Base-by-base conservation (phyloP, 2,329 filamentous ascomycete species). In the Mycosphaerella arachidis region DNA sequence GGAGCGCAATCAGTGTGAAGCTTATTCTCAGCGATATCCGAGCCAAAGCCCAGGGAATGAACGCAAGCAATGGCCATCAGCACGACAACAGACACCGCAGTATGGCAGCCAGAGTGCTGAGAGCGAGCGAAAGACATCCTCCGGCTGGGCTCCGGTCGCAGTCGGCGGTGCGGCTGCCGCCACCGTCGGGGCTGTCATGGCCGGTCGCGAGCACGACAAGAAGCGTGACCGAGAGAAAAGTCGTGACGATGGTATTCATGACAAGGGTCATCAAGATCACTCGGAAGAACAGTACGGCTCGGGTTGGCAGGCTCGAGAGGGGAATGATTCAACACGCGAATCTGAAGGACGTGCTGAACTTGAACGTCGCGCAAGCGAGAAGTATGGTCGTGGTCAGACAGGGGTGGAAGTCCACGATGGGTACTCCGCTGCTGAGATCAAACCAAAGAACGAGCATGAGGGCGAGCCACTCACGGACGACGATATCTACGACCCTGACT, bases 401-500 rank as follows among this genome's bases (percentile, higher is more conserved):
- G 60, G 45, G 10, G 60, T 63, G 18, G 63, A 65, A 30, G 24
- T 60, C 13, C 59, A 57, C 33, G 50, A 61, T 51, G 63, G 59
- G 12, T 66, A 66, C 52, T 59, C 61, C 45, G 59, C 63, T 8
- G 54, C 58, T 6, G 65, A 71, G 45, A 68, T 72, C 57, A 65
- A 62, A 46, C 72, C 74, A 1, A 63, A 64, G 37, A 66, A 68
- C 16, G 71, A 72, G 50, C 70, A 73, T 24, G 69, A 69, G 31
- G 73, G 76, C 20, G 70, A 72, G 31, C 71, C 72, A 6, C 67
- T 77, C 29, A 74, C 73, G 57, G 77, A 80, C 51, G 78, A 80
- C 13, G 77, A 79, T 16, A 73, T 80, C 37, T 78, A 76, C 64
- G 74, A 80, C 48, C 77, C 74, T 0, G 71, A 78, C 40, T 75